Evolutionary conservation across 148 eudicot genomes (phyloP), one percentile per base, ranked within the genome.

Genomic region (Polygonum maritimum): DNA sequence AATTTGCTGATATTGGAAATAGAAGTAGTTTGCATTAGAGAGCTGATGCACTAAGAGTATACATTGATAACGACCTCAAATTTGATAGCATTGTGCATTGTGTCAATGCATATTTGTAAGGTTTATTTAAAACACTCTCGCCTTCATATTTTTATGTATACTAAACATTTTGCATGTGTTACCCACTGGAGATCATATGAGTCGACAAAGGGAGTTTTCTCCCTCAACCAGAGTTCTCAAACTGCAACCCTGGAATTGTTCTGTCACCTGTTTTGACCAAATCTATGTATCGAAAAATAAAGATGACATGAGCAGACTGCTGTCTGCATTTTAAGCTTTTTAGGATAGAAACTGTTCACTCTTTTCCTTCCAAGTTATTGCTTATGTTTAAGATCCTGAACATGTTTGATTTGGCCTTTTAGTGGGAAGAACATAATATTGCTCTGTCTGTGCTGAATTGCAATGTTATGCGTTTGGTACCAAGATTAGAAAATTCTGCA

Each of bases 1-100:
- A 92, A 78, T 95, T 95, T 84, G 98, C 98, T 71, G 98, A 95
- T 80, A 95, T 95, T 77, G 98, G 98, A n/a, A n/a, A n/a, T n/a
- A n/a, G n/a, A n/a, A n/a, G n/a, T n/a, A n/a, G n/a, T n/a, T n/a
- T n/a, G n/a, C n/a, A n/a, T n/a, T n/a, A 38, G 67, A 54, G 67
- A 65, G 71, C 41, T 36, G 41, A 33, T 35, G 41, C 35, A 65
- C 41, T 35, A 33, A 14, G 10, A 26, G 18, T 41, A 13, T 65
- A 41, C 41, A 65, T 65, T 11, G 4, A 1, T 65, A 65, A 35
- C 41, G 12, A 60, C 38, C 10, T 60, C 69, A 26, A 5, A 2
- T 60, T 31, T 60, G 22, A 3, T 7, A 60, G 36, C 22, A 12
- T 60, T 11, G 7, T 21, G 5, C 12, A 62, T 47, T 2, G 65